Conservation (phyloP, 192 early-diverging fungal genomes). For the Coemansia sp. region DNA sequence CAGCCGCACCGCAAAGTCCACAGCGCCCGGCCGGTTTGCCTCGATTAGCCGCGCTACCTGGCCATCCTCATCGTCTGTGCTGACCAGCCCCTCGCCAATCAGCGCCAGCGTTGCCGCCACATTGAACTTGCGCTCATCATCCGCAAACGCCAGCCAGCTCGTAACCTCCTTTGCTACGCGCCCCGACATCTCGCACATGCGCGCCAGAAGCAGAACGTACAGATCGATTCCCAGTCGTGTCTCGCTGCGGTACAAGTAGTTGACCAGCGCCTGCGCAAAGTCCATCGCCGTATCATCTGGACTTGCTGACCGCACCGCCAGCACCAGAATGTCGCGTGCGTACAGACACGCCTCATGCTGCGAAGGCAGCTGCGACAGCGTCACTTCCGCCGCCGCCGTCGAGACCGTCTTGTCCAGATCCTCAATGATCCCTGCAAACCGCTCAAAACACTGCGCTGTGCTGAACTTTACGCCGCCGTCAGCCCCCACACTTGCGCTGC, state of each 20-base stretch:
- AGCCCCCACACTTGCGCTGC: not conserved
- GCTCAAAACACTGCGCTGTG: conserved; percentile 48
- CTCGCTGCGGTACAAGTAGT: conserved; percentile 79
- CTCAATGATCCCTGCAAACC: conserved; percentile 59
- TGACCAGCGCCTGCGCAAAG: conserved; percentile 87
- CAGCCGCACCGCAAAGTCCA: conserved; percentile 78
- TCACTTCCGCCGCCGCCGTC: conserved; percentile 36
- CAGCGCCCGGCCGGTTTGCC: conserved; percentile 62
- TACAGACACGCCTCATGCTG: conserved; percentile 76
- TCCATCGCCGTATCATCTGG: conserved; percentile 80
- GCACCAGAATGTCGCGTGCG: conserved; percentile 72
- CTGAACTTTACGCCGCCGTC: conserved; percentile 21
- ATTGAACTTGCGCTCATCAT: conserved; percentile 94
- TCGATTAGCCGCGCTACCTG: conserved; percentile 88
- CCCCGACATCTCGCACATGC: conserved; percentile 81
- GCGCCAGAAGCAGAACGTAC: conserved; percentile 79
- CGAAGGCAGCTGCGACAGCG: conserved; percentile 67
- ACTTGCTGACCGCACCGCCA: conserved; percentile 69
- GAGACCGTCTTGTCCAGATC: conserved; percentile 80
- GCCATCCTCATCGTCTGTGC: conserved; percentile 78
- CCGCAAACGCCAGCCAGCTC: conserved; percentile 88
- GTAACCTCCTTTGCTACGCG: conserved; percentile 81
- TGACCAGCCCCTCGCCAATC: conserved; percentile 76
- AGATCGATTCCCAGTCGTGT: conserved; percentile 73
- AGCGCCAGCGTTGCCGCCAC: conserved; percentile 81